phyloP scores from a whole-genome alignment of 495 filamentous ascomycete species.

The Aspergillus bertholletiae region DNA sequence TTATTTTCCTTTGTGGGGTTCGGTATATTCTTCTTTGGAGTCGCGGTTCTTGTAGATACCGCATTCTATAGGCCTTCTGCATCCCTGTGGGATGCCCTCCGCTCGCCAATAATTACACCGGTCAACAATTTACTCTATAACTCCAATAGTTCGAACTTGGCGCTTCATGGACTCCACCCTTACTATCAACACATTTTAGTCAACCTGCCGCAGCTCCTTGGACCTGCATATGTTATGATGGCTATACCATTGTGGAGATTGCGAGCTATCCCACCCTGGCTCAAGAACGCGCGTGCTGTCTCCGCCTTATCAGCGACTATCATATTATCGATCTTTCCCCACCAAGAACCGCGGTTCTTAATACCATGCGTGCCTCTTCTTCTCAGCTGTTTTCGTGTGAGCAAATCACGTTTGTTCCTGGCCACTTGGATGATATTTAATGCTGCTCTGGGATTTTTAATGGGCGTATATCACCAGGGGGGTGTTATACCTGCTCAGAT shows the following conservation, averaged over 20 bases:
- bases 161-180: slow-evolving; percentile 87
- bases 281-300: slow-evolving; percentile 51
- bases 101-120: slow-evolving; percentile 75
- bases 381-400: slow-evolving; percentile 74
- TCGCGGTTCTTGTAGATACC: slow-evolving; percentile 80
- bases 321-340: slow-evolving; percentile 78
- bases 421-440: slow-evolving; percentile 82
- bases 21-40: slow-evolving; percentile 56
- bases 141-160: slow-evolving; percentile 68
- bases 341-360: slow-evolving; percentile 94
- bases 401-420: slow-evolving; percentile 60
- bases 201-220: slow-evolving; percentile 85
- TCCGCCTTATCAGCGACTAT: slow-evolving; percentile 79
- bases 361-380: slow-evolving; percentile 86
- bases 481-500: slow-evolving; percentile 82
- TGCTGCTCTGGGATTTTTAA: slow-evolving; percentile 67
- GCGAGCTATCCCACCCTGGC: slow-evolving; percentile 39
- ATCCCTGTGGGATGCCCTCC: slow-evolving; percentile 46
- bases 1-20: slow-evolving; percentile 58
- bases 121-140: slow-evolving; percentile 93
- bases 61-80: slow-evolving; percentile 67
- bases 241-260: slow-evolving; percentile 51
- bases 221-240: slow-evolving; percentile 75
- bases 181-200: slow-evolving; percentile 83
- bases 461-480: slow-evolving; percentile 93